phyloP scores from a whole-genome alignment of 2,329 filamentous ascomycete genomes.

The Alternaria ventricosa region DNA sequence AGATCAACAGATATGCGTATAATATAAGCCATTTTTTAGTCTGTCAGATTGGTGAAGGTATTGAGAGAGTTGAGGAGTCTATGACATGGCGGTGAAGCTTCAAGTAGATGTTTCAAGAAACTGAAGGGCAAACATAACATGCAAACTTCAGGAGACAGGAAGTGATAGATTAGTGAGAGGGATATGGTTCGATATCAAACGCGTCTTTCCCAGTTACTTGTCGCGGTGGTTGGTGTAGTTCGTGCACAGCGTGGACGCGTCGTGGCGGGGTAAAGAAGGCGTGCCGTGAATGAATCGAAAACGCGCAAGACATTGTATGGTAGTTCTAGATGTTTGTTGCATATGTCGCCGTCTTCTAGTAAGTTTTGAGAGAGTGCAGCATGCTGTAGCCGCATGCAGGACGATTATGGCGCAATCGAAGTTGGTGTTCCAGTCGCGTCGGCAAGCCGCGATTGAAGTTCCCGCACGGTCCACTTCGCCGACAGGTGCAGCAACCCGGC shows the following conservation, averaged over 20 bases:
- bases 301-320: background rate
- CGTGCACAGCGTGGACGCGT: background rate
- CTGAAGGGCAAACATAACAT: background rate
- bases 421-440: conserved; percentile 14
- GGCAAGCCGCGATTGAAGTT: conserved; percentile 5
- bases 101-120: background rate
- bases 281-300: background rate
- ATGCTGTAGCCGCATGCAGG: background rate
- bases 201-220: background rate
- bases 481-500: background rate
- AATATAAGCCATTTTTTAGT: too few species aligned
- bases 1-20: too few species aligned
- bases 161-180: too few species aligned
- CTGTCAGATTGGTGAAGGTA: too few species aligned
- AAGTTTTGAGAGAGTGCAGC: background rate
- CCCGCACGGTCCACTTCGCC: conserved; percentile 12
- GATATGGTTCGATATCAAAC: too few species aligned
- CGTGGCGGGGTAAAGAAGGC: background rate
- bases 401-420: background rate
- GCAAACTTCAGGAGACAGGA: too few species aligned
- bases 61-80: background rate
- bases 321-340: background rate
- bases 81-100: background rate
- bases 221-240: background rate
- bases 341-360: background rate